Base-by-base conservation (phyloP, 352 stramenopile species). In the Pythium pyrilobum region DNA sequence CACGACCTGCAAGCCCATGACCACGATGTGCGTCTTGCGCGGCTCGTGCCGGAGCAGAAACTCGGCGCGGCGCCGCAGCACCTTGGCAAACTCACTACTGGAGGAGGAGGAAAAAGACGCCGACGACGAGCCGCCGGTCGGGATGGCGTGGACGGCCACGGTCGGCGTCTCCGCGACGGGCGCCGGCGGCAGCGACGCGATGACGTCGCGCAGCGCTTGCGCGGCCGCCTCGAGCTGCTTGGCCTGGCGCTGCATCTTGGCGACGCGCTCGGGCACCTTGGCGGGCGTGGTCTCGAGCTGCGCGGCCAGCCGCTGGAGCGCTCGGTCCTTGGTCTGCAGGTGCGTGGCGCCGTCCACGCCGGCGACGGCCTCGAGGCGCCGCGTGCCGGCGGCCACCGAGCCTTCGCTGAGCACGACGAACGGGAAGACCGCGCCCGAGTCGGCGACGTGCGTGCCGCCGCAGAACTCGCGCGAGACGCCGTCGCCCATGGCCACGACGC, bases 361-460 rank as follows among this genome's bases (percentile, higher is more conserved):
- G 16, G 70, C 71, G 12, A 89, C 67, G 4, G 72, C 72, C 62
- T 92, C 79, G 29, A 93, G 77, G 27, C 82, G 82, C 20, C 83
- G 72, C 34, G 80, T 95, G 18, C 84, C 84, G 2, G 78, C 83
- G 21, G 84, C 79, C 11, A 95, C 81, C 3, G 78, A 92, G 39
- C 74, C 75, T 58, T 93, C 77, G 41, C 79, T 88, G 13, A 90
- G 50, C 37, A 95, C 60, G 20, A 75, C 80, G 47, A 93, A 89
- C 15, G 80, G 81, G 51, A 87, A 89, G 5, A 92, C 45, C 10
- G 68, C 62, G 13, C 48, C 52, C 7, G 70, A 52, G 49, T 77
- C 79, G 6, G 21, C 32, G 13, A 81, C 81, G 59, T 95, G 81
- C 9, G 81, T 90, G 20, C 81, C 84, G 18, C 83, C 83, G 52